Evolutionary conservation across 495 filamentous ascomycete species (phyloP), one percentile per base, ranked within the genome.

Genomic region (Arthonia radiata): DNA sequence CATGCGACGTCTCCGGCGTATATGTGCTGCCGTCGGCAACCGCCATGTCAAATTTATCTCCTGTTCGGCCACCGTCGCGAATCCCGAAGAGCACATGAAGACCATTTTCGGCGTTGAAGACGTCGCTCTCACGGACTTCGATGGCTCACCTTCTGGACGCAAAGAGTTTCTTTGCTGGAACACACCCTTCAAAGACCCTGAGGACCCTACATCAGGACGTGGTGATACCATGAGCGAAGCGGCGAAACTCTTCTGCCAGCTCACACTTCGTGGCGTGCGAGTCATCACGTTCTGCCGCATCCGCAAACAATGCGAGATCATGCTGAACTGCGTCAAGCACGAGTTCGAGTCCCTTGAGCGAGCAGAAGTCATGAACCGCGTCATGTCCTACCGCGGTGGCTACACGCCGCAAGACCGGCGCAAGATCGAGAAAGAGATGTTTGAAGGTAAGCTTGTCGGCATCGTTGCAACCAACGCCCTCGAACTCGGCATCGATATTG

Each of bases 161-260:
- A 99, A 99, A 39, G 81, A 92, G 42, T 94, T 94, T 31, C 47
- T 99, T 5, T 92, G 80, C 49, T 99, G 86, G 86, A 94, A 94
- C 35, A 92, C 89, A 1, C 89, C 86, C 2, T 92, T 70, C 51
- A 91, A 78, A 51, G 86, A 91, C 39, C 77, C 81, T 1, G 53
- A 54, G 5, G 86, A 94, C 45, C 79, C 81, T 7, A 62, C 73
- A 0, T 86, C 75, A 31, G 83, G 83, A 4, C 65, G 86, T 19
- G 80, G 73, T 15, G 71, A 83, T 45, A 70, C 67, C 13, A 64
- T 82, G 42, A 56, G 61, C 11, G 89, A 99, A 47, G 72, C 78
- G 4, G 76, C 89, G 14, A 71, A 71, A 18, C 51, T 99, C 5
- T 90, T 99, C 42, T 83, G 76, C 38, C 75, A 91, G 40, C 56